Percentiles rank a stretch among this genome's conserved stretches.
These are phyloP conservation scores for Epichloe aotearoae DNA, from an alignment of 2,329 filamentous ascomycete genomes.

Conservation along the genomic window DNA sequence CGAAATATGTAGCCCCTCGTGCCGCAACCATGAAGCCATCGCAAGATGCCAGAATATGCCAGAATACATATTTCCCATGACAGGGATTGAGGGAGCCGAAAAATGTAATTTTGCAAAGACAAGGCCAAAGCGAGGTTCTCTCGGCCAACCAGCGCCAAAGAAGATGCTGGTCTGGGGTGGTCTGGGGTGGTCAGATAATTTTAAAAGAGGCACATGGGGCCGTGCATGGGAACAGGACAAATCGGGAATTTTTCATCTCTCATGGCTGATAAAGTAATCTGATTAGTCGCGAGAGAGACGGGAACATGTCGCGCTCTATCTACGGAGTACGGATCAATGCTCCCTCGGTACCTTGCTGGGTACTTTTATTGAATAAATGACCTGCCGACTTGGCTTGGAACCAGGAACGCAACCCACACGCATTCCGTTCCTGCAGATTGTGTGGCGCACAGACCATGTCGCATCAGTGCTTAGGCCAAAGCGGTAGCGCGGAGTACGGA, in stretches of 20 bases:
- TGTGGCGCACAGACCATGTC: neutral
- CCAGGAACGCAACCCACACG: neutral
- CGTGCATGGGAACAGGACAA: neutral
- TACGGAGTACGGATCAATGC: too few species aligned
- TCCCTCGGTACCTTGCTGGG: too few species aligned
- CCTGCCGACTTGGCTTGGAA: neutral
- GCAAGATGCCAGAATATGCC: too few species aligned
- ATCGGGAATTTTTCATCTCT: too few species aligned
- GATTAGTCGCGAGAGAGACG: too few species aligned
- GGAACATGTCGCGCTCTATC: neutral
- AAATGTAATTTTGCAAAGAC: too few species aligned
- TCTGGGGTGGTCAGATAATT: slow-evolving; percentile 1
- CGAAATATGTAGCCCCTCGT: too few species aligned
- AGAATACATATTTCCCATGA: neutral
- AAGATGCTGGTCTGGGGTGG: too few species aligned
- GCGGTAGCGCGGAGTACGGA: neutral
- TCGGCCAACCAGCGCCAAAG: too few species aligned
- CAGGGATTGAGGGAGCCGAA: neutral
- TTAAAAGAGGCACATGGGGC: neutral
- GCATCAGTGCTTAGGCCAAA: neutral
- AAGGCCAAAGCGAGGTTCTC: too few species aligned
- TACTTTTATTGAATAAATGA: neutral
- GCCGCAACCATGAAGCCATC: too few species aligned
- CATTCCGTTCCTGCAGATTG: neutral
- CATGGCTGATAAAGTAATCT: too few species aligned